phyloP scores from a whole-genome alignment of 352 stramenopile genomes.

The Pseudoperonospora humuli region DNA sequence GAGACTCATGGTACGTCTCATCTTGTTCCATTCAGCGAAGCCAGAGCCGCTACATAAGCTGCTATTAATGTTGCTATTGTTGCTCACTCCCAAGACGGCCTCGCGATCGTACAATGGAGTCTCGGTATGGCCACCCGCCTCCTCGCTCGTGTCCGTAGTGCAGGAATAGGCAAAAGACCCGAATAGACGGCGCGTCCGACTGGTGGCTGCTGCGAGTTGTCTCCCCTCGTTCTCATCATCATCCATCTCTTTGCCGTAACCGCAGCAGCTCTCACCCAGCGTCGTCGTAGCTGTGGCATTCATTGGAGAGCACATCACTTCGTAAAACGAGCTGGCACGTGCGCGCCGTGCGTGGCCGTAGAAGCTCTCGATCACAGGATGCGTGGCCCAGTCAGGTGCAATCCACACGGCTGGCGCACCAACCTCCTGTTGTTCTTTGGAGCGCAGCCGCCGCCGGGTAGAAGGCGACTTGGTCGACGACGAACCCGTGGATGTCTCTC shows the following conservation, averaged over 20 bases:
- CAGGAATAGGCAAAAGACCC: conserved; percentile 63
- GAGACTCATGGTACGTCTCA: conserved; percentile 27
- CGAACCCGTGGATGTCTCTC: conserved; percentile 3
- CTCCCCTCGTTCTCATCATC: conserved; percentile 12
- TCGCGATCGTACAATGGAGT: conserved; percentile 20
- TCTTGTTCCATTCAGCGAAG: conserved; percentile 39
- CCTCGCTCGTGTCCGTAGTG: conserved; percentile 64
- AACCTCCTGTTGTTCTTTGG: conserved; percentile 11
- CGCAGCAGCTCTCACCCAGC: conserved; percentile 46
- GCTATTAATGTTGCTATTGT: neutral
- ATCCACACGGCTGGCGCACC: conserved; percentile 61
- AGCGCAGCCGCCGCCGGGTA: conserved; percentile 9
- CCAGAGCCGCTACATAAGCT: conserved; percentile 18
- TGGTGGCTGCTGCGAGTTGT: neutral
- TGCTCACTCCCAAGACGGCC: conserved; percentile 1
- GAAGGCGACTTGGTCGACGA: conserved; percentile 5
- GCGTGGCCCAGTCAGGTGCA: conserved; percentile 53
- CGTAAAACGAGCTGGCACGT: conserved; percentile 67
- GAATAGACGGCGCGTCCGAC: conserved; percentile 20
- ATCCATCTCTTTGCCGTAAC: conserved; percentile 26
- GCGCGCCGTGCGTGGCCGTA: conserved; percentile 44
- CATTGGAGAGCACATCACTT: conserved; percentile 77
- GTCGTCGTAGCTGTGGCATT: conserved; percentile 49
- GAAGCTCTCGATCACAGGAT: conserved; percentile 77
- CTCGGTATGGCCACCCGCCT: conserved; percentile 12